phyloP scores from a whole-genome alignment of 2,329 filamentous ascomycete genomes.

The Periconia macrospinosa region DNA sequence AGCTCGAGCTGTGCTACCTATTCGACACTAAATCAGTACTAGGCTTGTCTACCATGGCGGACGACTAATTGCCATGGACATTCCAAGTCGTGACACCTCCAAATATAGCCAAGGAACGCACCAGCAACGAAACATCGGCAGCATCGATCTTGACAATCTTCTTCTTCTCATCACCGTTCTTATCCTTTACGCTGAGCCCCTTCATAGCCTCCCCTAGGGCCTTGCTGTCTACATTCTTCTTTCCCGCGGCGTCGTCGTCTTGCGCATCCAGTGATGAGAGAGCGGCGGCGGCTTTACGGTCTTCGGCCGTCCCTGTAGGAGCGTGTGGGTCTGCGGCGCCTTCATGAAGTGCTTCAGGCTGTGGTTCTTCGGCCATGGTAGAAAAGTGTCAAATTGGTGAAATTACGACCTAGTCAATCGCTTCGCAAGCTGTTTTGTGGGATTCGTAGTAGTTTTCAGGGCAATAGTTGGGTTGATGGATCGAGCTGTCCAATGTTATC shows the following conservation, averaged over 20 bases:
- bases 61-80: not conserved
- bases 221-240: conserved; percentile 67
- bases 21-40: conserved; percentile 4
- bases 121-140: conserved; percentile 70
- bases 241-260: conserved; percentile 51
- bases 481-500: too few relatives aligned
- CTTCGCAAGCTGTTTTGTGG: too few relatives aligned
- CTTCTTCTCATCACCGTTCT: conserved; percentile 50
- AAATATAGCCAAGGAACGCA: conserved; percentile 44
- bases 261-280: conserved; percentile 68
- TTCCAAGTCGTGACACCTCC: not conserved
- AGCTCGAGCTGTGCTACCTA: conserved; percentile 70
- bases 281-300: conserved; percentile 75
- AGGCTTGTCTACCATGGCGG: not conserved
- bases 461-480: too few relatives aligned
- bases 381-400: not conserved
- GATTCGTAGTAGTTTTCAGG: too few relatives aligned
- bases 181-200: conserved; percentile 54
- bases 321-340: conserved; percentile 56
- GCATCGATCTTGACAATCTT: conserved; percentile 70
- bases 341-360: conserved; percentile 61
- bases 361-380: conserved; percentile 63
- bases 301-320: conserved; percentile 65
- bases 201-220: conserved; percentile 74
- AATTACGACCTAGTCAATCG: too few relatives aligned